phyloP scores from a whole-genome alignment of 768 basidiomycete species.

The Lactarius quietus region DNA sequence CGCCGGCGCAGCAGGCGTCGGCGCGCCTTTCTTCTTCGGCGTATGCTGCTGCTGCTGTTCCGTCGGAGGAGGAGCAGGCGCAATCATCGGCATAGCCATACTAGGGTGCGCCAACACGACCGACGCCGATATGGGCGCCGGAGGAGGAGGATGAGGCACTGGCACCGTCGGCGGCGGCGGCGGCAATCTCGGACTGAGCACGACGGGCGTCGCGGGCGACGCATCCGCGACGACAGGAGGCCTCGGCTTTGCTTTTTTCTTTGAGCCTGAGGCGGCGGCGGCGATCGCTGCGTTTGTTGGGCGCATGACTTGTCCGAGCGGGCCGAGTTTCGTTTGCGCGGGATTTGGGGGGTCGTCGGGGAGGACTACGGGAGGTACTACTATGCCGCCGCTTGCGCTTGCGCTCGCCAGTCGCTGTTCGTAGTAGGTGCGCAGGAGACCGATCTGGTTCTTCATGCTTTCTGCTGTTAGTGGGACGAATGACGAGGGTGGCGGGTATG shows the following conservation, averaged over 20 bases:
- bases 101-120: not conserved
- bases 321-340: constrained; percentile 69
- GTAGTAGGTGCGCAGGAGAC: constrained; percentile 77
- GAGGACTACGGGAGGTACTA: constrained; percentile 36
- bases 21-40: constrained; percentile 24
- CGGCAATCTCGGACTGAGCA: not conserved
- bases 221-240: constrained; percentile 2
- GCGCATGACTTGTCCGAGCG: constrained; percentile 70
- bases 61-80: not conserved
- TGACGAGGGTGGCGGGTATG: constrained; percentile 80
- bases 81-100: not conserved
- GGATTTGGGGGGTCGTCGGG: constrained; percentile 61
- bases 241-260: constrained; percentile 54
- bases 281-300: constrained; percentile 40
- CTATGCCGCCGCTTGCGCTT: not conserved
- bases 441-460: constrained; percentile 76
- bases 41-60: constrained; percentile 4
- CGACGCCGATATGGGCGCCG: not conserved
- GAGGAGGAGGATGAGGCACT: too few relatives aligned
- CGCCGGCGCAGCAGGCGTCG: not conserved
- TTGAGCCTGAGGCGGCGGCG: constrained; percentile 43
- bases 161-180: not conserved
- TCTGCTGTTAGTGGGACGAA: constrained; percentile 67
- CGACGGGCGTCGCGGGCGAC: constrained; percentile 4
- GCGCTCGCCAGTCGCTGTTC: constrained; percentile 46